Percentiles rank a stretch among this genome's conserved stretches.
These are phyloP conservation scores for Candida boidinii DNA, from an alignment of 805 yeast genomes.

Conservation along the genomic window DNA sequence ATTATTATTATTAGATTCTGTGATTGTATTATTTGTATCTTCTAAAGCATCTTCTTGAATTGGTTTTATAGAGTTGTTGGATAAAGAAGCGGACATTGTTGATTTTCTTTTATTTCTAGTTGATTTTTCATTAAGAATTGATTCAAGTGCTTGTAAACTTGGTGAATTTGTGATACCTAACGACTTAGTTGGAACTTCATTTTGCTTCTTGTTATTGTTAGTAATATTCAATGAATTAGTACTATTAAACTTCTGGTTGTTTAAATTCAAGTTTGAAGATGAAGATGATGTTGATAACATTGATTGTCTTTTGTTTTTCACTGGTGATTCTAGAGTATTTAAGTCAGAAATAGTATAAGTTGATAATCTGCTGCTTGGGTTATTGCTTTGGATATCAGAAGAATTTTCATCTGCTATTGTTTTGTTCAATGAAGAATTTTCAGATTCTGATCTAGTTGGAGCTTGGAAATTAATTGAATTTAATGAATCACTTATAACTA, in stretches of 20 bases:
- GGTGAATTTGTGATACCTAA: conserved; percentile 27
- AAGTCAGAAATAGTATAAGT: too few relatives aligned
- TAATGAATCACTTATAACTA: conserved; percentile 24
- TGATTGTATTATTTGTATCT: too few relatives aligned
- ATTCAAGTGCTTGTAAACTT: conserved; percentile 25
- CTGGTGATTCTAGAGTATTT: too few relatives aligned
- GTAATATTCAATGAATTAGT: not conserved
- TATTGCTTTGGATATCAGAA: too few relatives aligned
- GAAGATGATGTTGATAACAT: not conserved
- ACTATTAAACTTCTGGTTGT: not conserved
- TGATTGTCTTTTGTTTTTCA: not conserved
- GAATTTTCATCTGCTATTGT: too few relatives aligned
- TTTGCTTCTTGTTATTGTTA: not conserved
- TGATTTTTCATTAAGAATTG: conserved; percentile 20
- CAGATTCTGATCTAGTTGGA: too few relatives aligned
- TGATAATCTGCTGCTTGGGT: too few relatives aligned
- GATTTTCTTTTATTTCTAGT: not conserved
- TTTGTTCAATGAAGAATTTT: too few relatives aligned
- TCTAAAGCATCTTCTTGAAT: too few relatives aligned
- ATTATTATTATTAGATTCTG: too few relatives aligned
- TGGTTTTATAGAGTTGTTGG: not conserved
- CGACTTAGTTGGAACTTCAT: conserved; percentile 22
- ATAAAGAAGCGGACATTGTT: not conserved
- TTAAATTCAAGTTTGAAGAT: too few relatives aligned
- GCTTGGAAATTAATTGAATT: conserved; percentile 12